Conservation (phyloP, 495 filamentous ascomycete genomes). For the Tetracladium setigerum region DNA sequence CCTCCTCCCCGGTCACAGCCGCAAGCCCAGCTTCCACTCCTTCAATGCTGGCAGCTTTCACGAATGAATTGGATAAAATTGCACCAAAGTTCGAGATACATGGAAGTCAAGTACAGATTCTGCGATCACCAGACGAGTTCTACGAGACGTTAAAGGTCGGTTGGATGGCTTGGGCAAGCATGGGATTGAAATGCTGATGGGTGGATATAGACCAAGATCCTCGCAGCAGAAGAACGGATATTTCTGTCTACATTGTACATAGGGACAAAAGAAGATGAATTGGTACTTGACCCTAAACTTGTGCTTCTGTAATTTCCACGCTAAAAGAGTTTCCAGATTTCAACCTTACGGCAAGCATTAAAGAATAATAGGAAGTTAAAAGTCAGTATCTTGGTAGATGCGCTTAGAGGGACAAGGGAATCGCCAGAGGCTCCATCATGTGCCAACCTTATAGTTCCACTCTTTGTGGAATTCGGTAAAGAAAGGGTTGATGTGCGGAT, state of each 20-base stretch:
- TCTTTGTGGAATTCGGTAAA: constrained; percentile 74
- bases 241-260: constrained; percentile 95
- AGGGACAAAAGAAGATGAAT: constrained; percentile 85
- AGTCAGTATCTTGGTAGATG: constrained; percentile 90
- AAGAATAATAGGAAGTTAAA: constrained; percentile 63
- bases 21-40: constrained; percentile 24
- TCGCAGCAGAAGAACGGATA: constrained; percentile 65
- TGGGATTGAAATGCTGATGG: constrained; percentile 9
- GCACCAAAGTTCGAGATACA: constrained; percentile 82
- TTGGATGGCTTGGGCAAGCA: not conserved
- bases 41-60: constrained; percentile 57
- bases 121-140: constrained; percentile 75
- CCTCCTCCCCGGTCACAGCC: constrained; percentile 25
- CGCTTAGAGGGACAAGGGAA: constrained; percentile 85
- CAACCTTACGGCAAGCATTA: constrained; percentile 69
- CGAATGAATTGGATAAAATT: constrained; percentile 76
- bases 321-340: constrained; percentile 43
- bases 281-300: constrained; percentile 40
- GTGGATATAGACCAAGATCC: constrained; percentile 62
- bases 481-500: constrained; percentile 89
- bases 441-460: constrained; percentile 78
- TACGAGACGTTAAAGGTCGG: constrained; percentile 80
- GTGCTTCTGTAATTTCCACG: constrained; percentile 4
- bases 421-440: constrained; percentile 71
- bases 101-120: constrained; percentile 70